Evolutionary conservation across 192 early-diverging fungal genomes (phyloP), one percentile per base, ranked within the genome.

Genomic region (Linnemannia hyalina): DNA sequence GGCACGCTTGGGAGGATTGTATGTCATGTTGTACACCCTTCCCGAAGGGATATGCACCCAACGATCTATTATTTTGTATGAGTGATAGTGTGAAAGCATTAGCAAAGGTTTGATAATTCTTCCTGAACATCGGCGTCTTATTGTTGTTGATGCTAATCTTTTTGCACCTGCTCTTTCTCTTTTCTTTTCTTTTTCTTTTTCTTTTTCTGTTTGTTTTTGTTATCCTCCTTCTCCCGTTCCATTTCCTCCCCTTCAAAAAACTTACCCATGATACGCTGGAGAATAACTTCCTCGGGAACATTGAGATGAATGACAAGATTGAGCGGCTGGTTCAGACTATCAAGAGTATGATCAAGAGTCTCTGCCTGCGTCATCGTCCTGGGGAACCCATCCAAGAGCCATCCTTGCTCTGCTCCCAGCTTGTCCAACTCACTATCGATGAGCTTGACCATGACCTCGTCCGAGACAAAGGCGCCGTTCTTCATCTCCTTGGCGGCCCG

Each of bases 31-130:
- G 90, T 99, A 99, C 18, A 97, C 97, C 7, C 98, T 92, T 7
- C 98, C 98, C 52, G 95, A 95, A 23, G 94, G 92, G 76, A 94
- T 93, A 86, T 99, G 98, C 70, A 99, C 95, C 94, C 97, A 99
- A 42, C 98, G 94, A 90, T 97, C 97, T 95, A 83, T 22, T 95
- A 81, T 22, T 26, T 26, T 32, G n/a, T 38, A 32, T 71, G 69
- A 68, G 22, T 26, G 8, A 15, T 38, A 70, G 49, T 3, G 18
- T 57, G 60, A 77, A 13, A 29, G 71, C 49, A 20, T 79, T 42
- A 78, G 68, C 78, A 68, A 57, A 1, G 38, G 60, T 63, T 20
- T 52, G 4, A 11, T 46, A 15, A 13, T 52, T 52, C 49, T 52
- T 18, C 5, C 5, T 18, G 5, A 18, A 20, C 49, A 18, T 52